phyloP scores from a whole-genome alignment of 345 rosid species.

The Aegle marmelos region DNA sequence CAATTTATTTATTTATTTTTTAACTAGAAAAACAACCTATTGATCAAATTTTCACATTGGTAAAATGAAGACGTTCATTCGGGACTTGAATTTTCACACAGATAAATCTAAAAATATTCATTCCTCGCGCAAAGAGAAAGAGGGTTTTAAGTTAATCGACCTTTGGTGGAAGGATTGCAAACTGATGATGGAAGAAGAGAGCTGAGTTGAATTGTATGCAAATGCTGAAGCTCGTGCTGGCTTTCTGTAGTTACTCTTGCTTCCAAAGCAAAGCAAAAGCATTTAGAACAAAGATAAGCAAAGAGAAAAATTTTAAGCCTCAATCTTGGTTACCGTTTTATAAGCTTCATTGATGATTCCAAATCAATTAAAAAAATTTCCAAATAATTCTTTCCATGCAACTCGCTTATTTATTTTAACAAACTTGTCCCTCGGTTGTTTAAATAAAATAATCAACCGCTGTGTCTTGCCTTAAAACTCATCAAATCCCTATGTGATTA shows the following conservation, averaged over 20 bases:
- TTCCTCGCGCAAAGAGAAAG: background rate
- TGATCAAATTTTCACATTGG: no score
- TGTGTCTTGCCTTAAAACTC: no score
- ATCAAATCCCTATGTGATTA: no score
- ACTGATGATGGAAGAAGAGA: constrained; percentile 50
- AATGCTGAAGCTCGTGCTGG: constrained; percentile 8
- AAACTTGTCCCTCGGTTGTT: no score
- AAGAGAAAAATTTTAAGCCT: background rate
- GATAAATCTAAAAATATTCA: no score
- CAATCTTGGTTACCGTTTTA: background rate
- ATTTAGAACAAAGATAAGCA: constrained; percentile 17
- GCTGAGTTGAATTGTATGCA: constrained; percentile 35
- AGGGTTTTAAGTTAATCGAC: constrained; percentile 13
- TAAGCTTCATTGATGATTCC: background rate
- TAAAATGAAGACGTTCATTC: no score
- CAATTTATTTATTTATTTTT: no score
- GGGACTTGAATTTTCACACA: no score
- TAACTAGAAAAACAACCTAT: no score
- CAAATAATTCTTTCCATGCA: background rate
- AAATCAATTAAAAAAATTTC: no score
- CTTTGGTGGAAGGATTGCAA: constrained; percentile 45
- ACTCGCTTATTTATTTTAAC: background rate
- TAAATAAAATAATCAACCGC: no score
- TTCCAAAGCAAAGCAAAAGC: constrained; percentile 27
- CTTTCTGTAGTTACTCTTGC: constrained; percentile 12